These are phyloP conservation scores for Boletales sp. DNA, from an alignment of 768 basidiomycete genomes.

Conservation along the genomic window DNA sequence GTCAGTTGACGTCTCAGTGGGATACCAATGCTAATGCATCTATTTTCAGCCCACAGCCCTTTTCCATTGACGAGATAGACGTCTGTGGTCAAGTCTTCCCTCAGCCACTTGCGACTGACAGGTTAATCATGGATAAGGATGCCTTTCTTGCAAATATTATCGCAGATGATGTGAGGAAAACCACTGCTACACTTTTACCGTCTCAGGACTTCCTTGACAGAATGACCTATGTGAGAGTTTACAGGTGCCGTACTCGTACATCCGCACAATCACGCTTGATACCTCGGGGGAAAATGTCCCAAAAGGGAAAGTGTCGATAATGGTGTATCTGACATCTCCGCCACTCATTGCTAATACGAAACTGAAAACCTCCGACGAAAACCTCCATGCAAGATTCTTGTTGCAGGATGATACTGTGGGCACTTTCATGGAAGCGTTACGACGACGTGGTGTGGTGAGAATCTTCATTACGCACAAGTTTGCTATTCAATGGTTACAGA, in stretches of 20 bases:
- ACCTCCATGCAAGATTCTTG: constrained; percentile 35
- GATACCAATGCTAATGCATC: constrained; percentile 1
- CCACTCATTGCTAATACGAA: constrained; percentile 36
- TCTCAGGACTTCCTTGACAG: constrained; percentile 26
- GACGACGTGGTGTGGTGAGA: constrained; percentile 46
- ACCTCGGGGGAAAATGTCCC: constrained; percentile 19
- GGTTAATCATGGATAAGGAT: constrained; percentile 50
- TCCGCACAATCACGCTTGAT: constrained; percentile 24
- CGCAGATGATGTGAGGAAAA: constrained; percentile 13
- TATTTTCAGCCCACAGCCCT: constrained; percentile 55
- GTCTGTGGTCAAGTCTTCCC: constrained; percentile 34
- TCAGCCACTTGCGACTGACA: constrained; percentile 37
- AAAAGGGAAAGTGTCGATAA: constrained; percentile 24
- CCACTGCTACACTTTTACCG: background rate
- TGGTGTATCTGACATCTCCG: constrained; percentile 31
- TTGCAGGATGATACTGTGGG: constrained; percentile 32
- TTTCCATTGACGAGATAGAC: constrained; percentile 39
- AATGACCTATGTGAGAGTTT: constrained; percentile 52
- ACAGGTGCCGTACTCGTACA: constrained; percentile 39
- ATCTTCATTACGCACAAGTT: background rate
- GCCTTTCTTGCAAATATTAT: constrained; percentile 51
- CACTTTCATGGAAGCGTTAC: constrained; percentile 41
- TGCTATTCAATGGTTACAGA: constrained; percentile 17
- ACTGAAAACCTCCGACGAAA: constrained; percentile 19
- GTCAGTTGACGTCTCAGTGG: constrained; percentile 33